Percentiles rank a stretch among this genome's conserved stretches.
Evolutionary conservation across 2,329 filamentous ascomycete genomes (phyloP).

Genomic region (Tolypocladium inflatum): DNA sequence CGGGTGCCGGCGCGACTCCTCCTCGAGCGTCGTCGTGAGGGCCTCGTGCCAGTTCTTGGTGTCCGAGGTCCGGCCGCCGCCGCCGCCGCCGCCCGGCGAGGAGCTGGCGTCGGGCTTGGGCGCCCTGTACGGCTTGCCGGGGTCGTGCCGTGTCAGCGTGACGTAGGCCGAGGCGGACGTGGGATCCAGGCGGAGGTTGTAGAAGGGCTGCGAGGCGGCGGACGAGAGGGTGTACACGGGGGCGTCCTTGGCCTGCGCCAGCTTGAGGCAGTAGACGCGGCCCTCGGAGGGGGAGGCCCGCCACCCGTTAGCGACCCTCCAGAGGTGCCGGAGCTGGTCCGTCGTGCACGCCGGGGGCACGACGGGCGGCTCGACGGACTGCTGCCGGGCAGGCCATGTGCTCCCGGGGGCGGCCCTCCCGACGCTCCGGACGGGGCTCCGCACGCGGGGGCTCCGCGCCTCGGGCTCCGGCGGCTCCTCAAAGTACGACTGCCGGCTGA

Average conservation of each 20-base stretch:
- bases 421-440: slow-evolving; percentile 11
- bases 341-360: slow-evolving; percentile 44
- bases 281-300: slow-evolving; percentile 50
- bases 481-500: slow-evolving; percentile 54
- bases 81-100: slow-evolving; percentile 15
- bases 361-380: slow-evolving; percentile 28
- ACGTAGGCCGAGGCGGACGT: slow-evolving; percentile 55
- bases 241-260: slow-evolving; percentile 47
- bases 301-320: slow-evolving; percentile 64
- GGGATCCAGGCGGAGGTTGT: slow-evolving; percentile 54
- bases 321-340: slow-evolving; percentile 54
- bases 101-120: slow-evolving; percentile 17
- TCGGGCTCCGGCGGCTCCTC: slow-evolving; percentile 10
- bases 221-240: slow-evolving; percentile 60
- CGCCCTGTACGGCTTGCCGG: slow-evolving; percentile 45
- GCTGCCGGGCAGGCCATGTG: slow-evolving; percentile 19
- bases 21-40: slow-evolving; percentile 48
- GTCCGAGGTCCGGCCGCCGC: slow-evolving; percentile 18
- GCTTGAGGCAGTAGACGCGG: slow-evolving; percentile 47
- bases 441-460: slow-evolving; percentile 4
- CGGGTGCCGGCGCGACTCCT: slow-evolving; percentile 39
- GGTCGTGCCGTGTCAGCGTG: slow-evolving; percentile 49
- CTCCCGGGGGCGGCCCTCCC: slow-evolving; percentile 4
- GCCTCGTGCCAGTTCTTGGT: slow-evolving; percentile 48
- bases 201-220: slow-evolving; percentile 48